These are phyloP conservation scores for Grigorovia humatica DNA, from an alignment of 805 yeast genomes.

Conservation along the genomic window DNA sequence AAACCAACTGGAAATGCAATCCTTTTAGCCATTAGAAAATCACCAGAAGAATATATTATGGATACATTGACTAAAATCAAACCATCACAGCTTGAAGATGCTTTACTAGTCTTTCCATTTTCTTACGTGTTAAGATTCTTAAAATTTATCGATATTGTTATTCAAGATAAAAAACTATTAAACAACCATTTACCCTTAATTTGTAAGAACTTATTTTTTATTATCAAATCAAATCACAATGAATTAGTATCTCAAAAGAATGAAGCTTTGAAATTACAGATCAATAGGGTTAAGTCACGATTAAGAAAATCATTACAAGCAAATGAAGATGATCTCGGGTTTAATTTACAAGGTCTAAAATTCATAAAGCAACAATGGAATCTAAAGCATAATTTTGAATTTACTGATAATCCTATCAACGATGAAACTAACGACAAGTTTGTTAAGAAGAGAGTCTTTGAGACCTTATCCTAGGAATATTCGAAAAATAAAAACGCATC, in stretches of 20 bases:
- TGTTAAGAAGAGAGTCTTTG: conserved; percentile 65
- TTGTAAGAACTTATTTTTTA: conserved; percentile 66
- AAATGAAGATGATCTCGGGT: conserved; percentile 58
- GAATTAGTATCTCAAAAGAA: conserved; percentile 69
- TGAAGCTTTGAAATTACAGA: conserved; percentile 49
- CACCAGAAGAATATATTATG: conserved; percentile 72
- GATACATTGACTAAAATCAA: conserved; percentile 59
- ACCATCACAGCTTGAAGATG: conserved; percentile 85
- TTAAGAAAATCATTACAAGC: conserved; percentile 46
- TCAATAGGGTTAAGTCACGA: conserved; percentile 51
- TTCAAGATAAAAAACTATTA: conserved; percentile 37
- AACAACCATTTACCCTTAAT: conserved; percentile 50
- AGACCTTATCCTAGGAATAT: conserved; percentile 32
- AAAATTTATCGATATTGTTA: conserved; percentile 67
- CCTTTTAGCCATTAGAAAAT: conserved; percentile 57
- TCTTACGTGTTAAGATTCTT: conserved; percentile 67
- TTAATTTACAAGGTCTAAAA: conserved; percentile 73
- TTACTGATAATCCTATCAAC: conserved; percentile 57
- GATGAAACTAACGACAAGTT: conserved; percentile 37
- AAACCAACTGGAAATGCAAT: conserved; percentile 61
- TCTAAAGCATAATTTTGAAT: conserved; percentile 60
- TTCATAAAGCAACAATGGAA: conserved; percentile 72
- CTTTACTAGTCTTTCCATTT: conserved; percentile 81
- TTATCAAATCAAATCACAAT: conserved; percentile 61
- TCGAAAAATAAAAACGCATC: neutral